A percentile compares a stretch with the other conserved stretches of the same genome.
These are phyloP conservation scores for Artemisia argyi DNA, from an alignment of 129 eudicot species.

Conservation along the genomic window DNA sequence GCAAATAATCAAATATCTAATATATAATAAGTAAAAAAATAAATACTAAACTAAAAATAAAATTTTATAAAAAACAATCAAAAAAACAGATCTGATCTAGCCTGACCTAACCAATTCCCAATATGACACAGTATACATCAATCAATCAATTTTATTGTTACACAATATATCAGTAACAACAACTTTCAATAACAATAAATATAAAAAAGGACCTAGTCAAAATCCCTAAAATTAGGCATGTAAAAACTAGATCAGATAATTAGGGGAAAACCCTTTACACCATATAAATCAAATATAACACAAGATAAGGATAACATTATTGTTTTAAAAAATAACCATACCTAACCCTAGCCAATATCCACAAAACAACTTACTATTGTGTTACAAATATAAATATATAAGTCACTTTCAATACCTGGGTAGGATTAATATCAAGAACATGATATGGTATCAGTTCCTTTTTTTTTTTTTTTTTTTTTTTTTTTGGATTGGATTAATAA, in stretches of 20 bases:
- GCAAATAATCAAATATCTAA: not conserved
- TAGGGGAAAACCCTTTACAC: constrained; percentile 2
- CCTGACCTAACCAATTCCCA: constrained; percentile 26
- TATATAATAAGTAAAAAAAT: not conserved
- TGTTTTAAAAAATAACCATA: constrained; percentile 9
- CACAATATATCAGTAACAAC: constrained; percentile 18
- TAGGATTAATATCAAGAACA: constrained; percentile 25
- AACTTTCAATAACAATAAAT: constrained; percentile 17
- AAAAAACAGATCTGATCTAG: constrained; percentile 43
- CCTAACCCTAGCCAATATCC: constrained; percentile 30
- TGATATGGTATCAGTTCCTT: constrained; percentile 13
- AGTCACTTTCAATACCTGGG: constrained; percentile 17
- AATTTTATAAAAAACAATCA: not conserved
- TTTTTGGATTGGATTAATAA: not conserved
- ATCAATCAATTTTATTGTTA: constrained; percentile 15
- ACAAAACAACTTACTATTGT: not conserved
- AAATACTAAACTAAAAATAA: not conserved
- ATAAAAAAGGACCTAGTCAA: constrained; percentile 35
- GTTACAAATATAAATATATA: not conserved
- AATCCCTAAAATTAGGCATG: constrained; percentile 34
- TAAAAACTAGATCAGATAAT: constrained; percentile 31
- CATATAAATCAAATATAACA: constrained; percentile 10
- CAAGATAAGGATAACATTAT: constrained; percentile 26
- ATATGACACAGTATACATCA: constrained; percentile 21
- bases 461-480: constrained; percentile 25